Evolutionary conservation across 768 basidiomycete species (phyloP), one percentile per base, ranked within the genome.

Genomic region (Trametes coccinea): DNA sequence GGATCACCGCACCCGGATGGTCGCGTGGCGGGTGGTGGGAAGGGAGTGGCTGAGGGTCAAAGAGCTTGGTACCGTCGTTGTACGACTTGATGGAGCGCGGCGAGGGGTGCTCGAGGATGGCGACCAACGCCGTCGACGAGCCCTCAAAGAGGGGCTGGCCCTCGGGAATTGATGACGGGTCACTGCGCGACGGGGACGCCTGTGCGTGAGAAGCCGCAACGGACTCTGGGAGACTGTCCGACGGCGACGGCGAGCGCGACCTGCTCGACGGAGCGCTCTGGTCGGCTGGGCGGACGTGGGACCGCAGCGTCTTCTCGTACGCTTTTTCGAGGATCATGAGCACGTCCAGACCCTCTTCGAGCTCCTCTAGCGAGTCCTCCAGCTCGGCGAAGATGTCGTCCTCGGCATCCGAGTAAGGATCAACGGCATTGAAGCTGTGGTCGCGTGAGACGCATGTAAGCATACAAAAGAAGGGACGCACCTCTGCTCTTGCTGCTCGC

Each of bases 331-430:
- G 78, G 51, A 90, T 84, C 69, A 81, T 79, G 13, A 90, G 79
- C 11, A 90, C 79, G 67, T 90, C 86, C 44, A 90, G 76, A 13
- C 86, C 87, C n/a, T 89, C 87, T 40, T 80, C 81, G 11, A 89
- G 80, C 11, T 89, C 87, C 59, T 85, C 83, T n/a, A 88, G 62
- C 14, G 76, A 75, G 49, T 80, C 77, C 55, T 76, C 71, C 11
- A 80, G 70, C 48, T 80, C 69, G 11, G 73, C 71, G 17, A 77
- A 74, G 13, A 84, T 75, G n/a, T 84, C 63, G 30, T 58, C 79
- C 14, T 75, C 82, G 66, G 73, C 52, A 5, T 69, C 63, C 17
- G 61, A 64, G 11, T 47, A 59, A 2, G 55, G 31, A 11, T 58
- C 65, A 40, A 61, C 14, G 39, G 53, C 54, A 1, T 52, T 44